Evolutionary conservation across 2,329 filamentous ascomycete species (phyloP), one percentile per base, ranked within the genome.

Genomic region (Teratosphaeria pseudoeucalypti): DNA sequence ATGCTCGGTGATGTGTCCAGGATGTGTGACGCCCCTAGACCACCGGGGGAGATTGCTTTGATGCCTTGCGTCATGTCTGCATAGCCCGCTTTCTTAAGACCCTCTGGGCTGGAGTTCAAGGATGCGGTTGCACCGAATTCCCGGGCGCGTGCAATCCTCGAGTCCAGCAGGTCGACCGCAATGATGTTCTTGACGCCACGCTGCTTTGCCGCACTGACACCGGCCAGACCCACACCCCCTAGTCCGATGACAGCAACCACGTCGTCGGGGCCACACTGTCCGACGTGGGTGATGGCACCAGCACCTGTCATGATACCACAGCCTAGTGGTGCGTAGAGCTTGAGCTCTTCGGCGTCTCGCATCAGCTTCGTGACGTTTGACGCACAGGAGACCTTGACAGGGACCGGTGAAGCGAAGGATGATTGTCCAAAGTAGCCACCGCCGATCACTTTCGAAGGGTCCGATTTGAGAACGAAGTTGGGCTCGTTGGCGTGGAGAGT

Each of bases 111-210:
- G 26, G 27, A 16, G 23, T 77, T 66, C 32, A 77, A 70, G 0
- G 66, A 65, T 55, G 76, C 68, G 1, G 74, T 76, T 9, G 74
- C 74, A 3, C 75, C 75, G 12, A 77, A 65, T 12, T 66, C 60
- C 52, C 67, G 72, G 0, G 74, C 75, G 6, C 75, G 62, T n/a
- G 70, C 64, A 1, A 77, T 68, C 1, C 74, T 69, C 6, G 62
- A 63, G 32, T 68, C 57, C 2, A 73, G 61, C 27, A 66, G 63
- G 58, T 77, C 75, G 3, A 77, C 67, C 1, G 66, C 75, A 26
- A 77, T 74, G 58, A 77, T 73, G 1, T 66, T 67, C 19, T 66
- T 65, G 52, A 67, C 70, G 6, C 67, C 70, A 52, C 66, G 64
- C 10, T 65, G 63, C 12, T 58, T 57, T 6, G 66, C 66, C 10